Evolutionary conservation across 768 basidiomycete species (phyloP).

Genomic region (Boletus rubescentipes): DNA sequence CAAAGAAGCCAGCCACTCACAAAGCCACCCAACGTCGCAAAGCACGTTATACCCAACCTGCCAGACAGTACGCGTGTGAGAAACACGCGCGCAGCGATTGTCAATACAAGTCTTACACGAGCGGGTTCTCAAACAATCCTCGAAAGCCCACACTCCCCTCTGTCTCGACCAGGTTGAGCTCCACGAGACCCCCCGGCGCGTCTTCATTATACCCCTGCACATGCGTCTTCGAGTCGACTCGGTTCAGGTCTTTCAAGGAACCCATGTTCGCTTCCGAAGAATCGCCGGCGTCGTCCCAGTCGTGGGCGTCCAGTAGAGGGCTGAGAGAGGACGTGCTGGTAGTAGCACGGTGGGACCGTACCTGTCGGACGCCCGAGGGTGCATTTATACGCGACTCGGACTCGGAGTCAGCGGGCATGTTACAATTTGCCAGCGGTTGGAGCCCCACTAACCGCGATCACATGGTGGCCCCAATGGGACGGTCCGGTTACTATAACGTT

Average conservation of each 20-base stretch:
- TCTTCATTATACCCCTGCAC: constrained; percentile 1
- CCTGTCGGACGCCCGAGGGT: neutral
- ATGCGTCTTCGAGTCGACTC: neutral
- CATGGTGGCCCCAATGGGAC: neutral
- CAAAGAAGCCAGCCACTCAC: constrained; percentile 16
- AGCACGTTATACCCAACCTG: constrained; percentile 33
- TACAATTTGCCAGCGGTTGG: neutral
- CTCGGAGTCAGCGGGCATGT: neutral
- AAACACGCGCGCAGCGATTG: neutral
- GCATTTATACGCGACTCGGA: constrained; percentile 18
- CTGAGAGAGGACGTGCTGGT: constrained; percentile 16
- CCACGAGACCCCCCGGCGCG: neutral
- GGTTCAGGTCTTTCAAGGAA: neutral
- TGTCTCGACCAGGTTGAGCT: constrained; percentile 11
- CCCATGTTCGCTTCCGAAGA: constrained; percentile 10
- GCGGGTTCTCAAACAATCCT: constrained; percentile 29
- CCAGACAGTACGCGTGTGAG: neutral
- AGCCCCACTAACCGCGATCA: neutral
- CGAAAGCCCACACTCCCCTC: constrained; percentile 26
- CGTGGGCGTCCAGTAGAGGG: constrained; percentile 7
- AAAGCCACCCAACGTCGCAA: constrained; percentile 33
- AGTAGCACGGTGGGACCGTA: constrained; percentile 1
- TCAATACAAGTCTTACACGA: constrained; percentile 20
- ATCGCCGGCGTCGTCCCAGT: constrained; percentile 3
- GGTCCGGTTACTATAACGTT: neutral